A percentile compares a stretch with the other conserved stretches of the same genome.
Conservation (phyloP, 148 eudicot species). For the Vaccinium corymbosum region DNA sequence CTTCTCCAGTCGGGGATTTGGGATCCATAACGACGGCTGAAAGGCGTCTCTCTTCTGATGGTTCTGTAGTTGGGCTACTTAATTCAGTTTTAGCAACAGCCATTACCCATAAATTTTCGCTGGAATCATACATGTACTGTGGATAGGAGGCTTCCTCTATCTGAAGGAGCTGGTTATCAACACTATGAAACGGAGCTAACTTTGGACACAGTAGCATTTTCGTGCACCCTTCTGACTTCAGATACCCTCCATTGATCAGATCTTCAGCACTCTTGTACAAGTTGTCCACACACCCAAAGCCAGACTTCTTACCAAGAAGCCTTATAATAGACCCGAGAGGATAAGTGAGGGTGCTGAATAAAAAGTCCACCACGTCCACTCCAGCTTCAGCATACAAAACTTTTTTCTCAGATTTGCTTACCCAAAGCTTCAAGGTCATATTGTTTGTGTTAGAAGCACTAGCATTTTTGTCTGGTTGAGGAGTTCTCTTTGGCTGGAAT, state of each 20-base stretch:
- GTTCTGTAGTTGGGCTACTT: not conserved
- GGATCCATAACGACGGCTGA: not conserved
- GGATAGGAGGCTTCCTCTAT: not conserved
- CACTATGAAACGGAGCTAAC: not conserved
- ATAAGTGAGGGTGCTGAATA: slow-evolving; percentile 2
- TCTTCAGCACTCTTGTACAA: slow-evolving; percentile 7
- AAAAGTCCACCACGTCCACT: slow-evolving; percentile 11
- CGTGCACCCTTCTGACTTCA: not conserved
- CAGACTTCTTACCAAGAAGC: slow-evolving; percentile 14
- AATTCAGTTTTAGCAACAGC: not conserved
- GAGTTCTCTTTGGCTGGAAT: not conserved
- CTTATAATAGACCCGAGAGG: not conserved
- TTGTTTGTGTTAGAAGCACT: not conserved
- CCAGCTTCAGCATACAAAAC: slow-evolving; percentile 12
- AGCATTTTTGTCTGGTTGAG: slow-evolving; percentile 5
- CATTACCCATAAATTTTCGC: not conserved
- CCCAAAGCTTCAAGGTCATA: slow-evolving; percentile 8
- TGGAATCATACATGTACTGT: not conserved
- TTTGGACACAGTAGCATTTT: slow-evolving; percentile 4
- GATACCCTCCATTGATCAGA: slow-evolving; percentile 1
- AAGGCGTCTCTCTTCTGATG: not conserved
- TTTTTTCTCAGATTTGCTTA: slow-evolving; percentile 1
- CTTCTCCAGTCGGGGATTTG: slow-evolving; percentile 6
- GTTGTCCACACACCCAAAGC: slow-evolving; percentile 11
- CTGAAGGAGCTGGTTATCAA: slow-evolving; percentile 6